A percentile compares a stretch with the other conserved stretches of the same genome.
Conservation (phyloP, 2,329 filamentous ascomycete species). For the Phoma sp. region DNA sequence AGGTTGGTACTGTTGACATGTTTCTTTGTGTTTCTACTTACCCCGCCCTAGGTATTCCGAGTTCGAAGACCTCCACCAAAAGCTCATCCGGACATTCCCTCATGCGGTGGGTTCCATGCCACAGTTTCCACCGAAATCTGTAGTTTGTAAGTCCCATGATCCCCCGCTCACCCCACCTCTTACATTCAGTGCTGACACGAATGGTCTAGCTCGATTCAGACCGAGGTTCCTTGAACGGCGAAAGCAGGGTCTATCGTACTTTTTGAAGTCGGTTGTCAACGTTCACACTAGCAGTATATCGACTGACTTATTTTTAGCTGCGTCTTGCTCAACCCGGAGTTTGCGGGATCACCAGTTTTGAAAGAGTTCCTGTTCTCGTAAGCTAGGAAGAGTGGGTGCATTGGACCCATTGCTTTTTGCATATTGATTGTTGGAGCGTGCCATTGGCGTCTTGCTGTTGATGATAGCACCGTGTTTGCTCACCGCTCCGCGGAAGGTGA, state of each 20-base stretch:
- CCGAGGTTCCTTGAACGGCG: constrained; percentile 86
- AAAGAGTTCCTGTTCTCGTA: constrained; percentile 84
- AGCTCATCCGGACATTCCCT: constrained; percentile 81
- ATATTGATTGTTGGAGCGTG: not conserved
- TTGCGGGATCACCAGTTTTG: constrained; percentile 86
- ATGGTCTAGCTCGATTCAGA: constrained; percentile 67
- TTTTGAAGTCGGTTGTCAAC: constrained; percentile 73
- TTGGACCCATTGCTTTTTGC: constrained; percentile 2
- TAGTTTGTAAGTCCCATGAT: constrained; percentile 70
- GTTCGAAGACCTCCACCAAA: constrained; percentile 81
- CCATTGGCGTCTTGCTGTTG: not conserved
- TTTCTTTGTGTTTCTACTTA: constrained; percentile 24
- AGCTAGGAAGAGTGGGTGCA: not conserved
- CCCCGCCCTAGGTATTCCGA: constrained; percentile 77
- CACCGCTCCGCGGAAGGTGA: not conserved
- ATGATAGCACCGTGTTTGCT: not conserved
- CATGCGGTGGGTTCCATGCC: constrained; percentile 85
- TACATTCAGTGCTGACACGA: constrained; percentile 25
- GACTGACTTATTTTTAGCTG: constrained; percentile 65
- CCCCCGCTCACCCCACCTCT: constrained; percentile 26
- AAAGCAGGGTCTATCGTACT: constrained; percentile 84
- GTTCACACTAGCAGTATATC: constrained; percentile 32
- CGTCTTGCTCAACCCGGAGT: constrained; percentile 90
- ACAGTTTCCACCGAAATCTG: constrained; percentile 87
- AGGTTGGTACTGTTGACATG: constrained; percentile 51